Conservation (phyloP, 768 basidiomycete species). For the Amanita pallidorosea region DNA sequence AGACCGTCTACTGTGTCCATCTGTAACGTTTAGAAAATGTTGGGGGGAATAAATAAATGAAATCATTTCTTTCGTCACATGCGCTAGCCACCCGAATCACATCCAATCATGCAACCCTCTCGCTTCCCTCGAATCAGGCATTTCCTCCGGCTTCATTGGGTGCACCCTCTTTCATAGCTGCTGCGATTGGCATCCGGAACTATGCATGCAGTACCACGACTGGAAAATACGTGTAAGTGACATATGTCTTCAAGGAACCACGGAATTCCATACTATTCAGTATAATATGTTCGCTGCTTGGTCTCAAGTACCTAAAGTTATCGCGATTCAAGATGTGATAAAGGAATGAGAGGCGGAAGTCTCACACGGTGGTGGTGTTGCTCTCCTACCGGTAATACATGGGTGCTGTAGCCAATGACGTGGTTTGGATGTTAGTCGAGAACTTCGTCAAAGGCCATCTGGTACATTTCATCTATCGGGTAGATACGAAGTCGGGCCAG, state of each 20-base stretch:
- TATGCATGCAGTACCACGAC: conserved; percentile 38
- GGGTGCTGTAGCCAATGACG: too few species aligned
- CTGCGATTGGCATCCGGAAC: conserved; percentile 43
- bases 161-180: conserved; percentile 26
- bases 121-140: conserved; percentile 11
- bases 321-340: background rate
- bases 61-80: too few species aligned
- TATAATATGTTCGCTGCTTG: conserved; percentile 8
- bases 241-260: conserved; percentile 16
- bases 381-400: too few species aligned
- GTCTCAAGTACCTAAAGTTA: background rate
- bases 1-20: too few species aligned
- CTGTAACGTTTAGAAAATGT: too few species aligned
- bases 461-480: conserved; percentile 39
- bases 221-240: conserved; percentile 28
- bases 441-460: conserved; percentile 36
- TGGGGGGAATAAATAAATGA: too few species aligned
- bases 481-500: conserved; percentile 41
- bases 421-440: conserved; percentile 48
- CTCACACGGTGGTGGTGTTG: too few species aligned
- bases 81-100: too few species aligned
- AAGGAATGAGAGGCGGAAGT: too few species aligned
- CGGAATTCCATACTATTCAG: conserved; percentile 19
- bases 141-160: conserved; percentile 22
- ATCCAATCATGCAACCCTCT: too few species aligned